These are phyloP conservation scores for Adansonia gregorii DNA, from an alignment of 441 rosid genomes.

Conservation along the genomic window DNA sequence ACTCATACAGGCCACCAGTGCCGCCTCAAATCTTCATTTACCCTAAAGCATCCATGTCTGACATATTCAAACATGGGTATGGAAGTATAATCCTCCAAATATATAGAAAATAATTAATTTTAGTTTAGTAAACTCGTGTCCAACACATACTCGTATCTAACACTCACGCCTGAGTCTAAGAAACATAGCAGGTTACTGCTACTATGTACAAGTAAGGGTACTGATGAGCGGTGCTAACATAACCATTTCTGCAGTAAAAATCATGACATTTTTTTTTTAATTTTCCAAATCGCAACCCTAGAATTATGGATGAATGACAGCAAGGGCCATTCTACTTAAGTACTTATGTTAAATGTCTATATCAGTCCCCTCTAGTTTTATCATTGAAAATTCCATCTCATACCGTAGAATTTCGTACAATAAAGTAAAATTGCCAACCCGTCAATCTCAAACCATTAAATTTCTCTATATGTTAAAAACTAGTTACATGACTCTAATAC, in stretches of 20 bases:
- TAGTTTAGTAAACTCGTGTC: no score
- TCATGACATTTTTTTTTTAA: background rate
- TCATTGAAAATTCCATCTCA: background rate
- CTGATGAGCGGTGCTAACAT: background rate
- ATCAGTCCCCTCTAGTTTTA: background rate
- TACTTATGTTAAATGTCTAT: background rate
- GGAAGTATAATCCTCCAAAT: no score
- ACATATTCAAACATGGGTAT: no score
- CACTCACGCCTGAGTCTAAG: no score
- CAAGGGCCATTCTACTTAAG: background rate
- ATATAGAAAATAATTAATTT: no score
- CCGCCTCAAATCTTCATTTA: no score
- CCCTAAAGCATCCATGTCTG: no score
- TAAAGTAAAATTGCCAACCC: constrained; percentile 10
- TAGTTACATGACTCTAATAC: constrained; percentile 2
- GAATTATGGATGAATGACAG: background rate
- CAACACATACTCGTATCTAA: no score
- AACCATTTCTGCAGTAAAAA: background rate
- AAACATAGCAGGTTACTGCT: background rate
- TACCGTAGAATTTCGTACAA: background rate
- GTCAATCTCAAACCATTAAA: constrained; percentile 5
- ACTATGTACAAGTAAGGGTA: background rate
- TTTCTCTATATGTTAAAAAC: background rate
- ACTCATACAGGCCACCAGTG: background rate
- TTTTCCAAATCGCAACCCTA: background rate